phyloP scores from a whole-genome alignment of 257 asterid species.

The Osmanthus fragrans region DNA sequence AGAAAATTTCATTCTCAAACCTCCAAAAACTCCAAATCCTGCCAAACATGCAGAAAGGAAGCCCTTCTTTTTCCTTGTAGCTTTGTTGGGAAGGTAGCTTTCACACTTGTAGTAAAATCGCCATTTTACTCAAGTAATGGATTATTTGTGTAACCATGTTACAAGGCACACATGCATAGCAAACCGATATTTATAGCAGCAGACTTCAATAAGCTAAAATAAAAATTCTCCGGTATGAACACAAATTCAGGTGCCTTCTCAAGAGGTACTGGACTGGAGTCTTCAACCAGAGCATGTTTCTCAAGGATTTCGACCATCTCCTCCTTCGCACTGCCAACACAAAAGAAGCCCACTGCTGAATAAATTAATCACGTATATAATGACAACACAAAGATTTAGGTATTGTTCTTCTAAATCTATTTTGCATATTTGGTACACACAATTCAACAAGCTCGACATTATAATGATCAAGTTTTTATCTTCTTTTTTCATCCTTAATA shows the following conservation, averaged over 20 bases:
- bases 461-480: neutral
- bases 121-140: neutral
- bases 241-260: conserved; percentile 14
- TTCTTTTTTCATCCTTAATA: neutral
- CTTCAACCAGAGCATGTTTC: conserved; percentile 49
- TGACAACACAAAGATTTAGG: no score
- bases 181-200: neutral
- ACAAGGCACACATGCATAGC: neutral
- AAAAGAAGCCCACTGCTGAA: neutral
- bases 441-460: no score
- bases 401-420: no score
- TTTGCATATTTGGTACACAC: no score
- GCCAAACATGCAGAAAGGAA: neutral
- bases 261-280: conserved; percentile 25
- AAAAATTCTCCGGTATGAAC: neutral
- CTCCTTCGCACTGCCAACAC: conserved; percentile 59
- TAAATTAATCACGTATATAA: neutral
- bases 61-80: neutral
- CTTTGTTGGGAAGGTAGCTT: neutral
- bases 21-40: neutral
- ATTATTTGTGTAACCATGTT: neutral
- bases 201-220: neutral
- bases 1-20: neutral
- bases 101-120: neutral
- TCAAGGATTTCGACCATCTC: conserved; percentile 60